These are phyloP conservation scores for Xanthoconium separans DNA, from an alignment of 1,284 basidiomycete genomes.

Conservation along the genomic window DNA sequence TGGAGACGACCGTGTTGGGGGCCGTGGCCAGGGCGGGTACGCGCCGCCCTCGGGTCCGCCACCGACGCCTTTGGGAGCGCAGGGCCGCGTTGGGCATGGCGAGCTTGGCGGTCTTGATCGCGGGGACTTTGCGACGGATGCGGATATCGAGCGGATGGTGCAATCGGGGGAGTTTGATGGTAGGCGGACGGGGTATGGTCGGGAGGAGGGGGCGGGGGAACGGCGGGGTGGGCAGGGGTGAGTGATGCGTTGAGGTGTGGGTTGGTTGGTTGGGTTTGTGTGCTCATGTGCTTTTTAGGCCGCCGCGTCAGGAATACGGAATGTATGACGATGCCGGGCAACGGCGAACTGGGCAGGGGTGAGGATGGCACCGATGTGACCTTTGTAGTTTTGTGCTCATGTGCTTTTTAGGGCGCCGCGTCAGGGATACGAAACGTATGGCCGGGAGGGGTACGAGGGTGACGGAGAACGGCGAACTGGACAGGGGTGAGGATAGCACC, in stretches of 20 bases:
- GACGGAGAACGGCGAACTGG: not conserved
- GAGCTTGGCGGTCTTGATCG: slow-evolving; percentile 23
- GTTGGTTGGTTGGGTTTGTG: too few species aligned
- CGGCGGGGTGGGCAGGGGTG: too few species aligned
- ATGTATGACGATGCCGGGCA: too few species aligned
- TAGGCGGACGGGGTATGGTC: not conserved
- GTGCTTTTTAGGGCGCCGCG: too few species aligned
- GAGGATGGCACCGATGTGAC: too few species aligned
- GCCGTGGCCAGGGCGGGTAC: not conserved
- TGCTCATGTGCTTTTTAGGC: too few species aligned
- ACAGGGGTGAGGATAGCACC: too few species aligned
- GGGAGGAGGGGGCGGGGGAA: not conserved
- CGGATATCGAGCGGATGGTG: slow-evolving; percentile 26
- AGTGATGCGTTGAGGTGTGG: too few species aligned
- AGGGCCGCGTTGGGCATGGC: not conserved
- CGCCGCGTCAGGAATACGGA: too few species aligned
- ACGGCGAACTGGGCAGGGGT: too few species aligned
- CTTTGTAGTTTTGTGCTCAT: too few species aligned
- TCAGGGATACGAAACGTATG: not conserved
- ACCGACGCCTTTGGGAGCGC: not conserved
- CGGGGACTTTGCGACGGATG: slow-evolving; percentile 30
- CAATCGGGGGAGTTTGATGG: slow-evolving; percentile 10
- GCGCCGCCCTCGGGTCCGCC: slow-evolving; percentile 14
- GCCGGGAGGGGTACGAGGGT: not conserved
- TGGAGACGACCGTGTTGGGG: not conserved